Base-by-base conservation (phyloP, 2,329 filamentous ascomycete genomes). In the Penicillium sp. region DNA sequence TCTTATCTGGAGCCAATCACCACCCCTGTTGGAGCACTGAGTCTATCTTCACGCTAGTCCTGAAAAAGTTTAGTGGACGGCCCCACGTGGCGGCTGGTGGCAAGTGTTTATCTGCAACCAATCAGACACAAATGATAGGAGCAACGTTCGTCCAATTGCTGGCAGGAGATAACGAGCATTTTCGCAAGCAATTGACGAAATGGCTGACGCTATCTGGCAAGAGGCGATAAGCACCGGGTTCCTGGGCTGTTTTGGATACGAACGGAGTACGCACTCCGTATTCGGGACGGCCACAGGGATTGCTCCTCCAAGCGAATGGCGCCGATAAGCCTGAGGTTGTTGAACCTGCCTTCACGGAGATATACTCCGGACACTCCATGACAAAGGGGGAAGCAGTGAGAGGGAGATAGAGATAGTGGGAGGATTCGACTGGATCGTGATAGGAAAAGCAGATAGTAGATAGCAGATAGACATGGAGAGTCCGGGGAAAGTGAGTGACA, bases 51-150 rank as follows among this genome's bases (percentile, higher is more conserved):
- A 17, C 4, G 20, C 59, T 58, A 58, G 25, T 20, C 59, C 47
- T 1, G 15, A 61, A n/a, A 5, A 6, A 34, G 51, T 20, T 35
- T 35, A 41, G 35, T 22, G 35, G 11, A n/a, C 38, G 28, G 55
- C 39, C 56, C 56, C 55, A 58, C 58, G 56, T 58, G 20, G 52
- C n/a, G 38, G 22, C 54, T 53, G 53, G 56, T 57, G 59, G 59
- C 53, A 62, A 60, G 57, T 48, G 58, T 68, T 69, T 70, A 70
- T 70, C 68, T 69, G 57, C 34, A 43, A 43, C 68, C 67, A 70
- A 70, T 70, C 55, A 63, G 28, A 42, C 47, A 1, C 5, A 39
- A n/a, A 50, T 51, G 51, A 63, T 60, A 22, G 49, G 39, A 17
- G 37, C 47, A 17, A 42, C 53, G 50, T 15, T 54, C n/a, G 28